These are phyloP conservation scores for Cordyceps farinosa DNA, from an alignment of 2,329 filamentous ascomycete species.

Conservation along the genomic window DNA sequence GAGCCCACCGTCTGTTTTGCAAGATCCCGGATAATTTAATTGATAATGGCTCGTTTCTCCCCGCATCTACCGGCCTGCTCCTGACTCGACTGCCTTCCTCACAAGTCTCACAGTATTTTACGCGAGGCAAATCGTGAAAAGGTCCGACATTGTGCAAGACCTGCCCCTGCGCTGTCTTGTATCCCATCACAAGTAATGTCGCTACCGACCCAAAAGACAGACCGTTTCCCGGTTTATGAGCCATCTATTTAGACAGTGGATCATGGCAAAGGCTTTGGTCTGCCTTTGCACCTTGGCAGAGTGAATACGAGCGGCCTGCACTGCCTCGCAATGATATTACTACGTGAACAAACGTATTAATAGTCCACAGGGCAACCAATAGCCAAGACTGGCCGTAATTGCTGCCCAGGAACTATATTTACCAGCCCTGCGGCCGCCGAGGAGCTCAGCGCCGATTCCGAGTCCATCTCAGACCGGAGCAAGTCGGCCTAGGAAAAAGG, in stretches of 20 bases:
- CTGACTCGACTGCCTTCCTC: background rate
- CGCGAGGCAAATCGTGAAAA: background rate
- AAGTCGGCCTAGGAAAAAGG: background rate
- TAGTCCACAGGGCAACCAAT: background rate
- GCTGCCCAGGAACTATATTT: background rate
- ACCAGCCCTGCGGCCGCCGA: background rate
- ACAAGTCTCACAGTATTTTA: background rate
- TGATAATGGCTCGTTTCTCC: background rate
- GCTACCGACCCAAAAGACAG: too few relatives aligned
- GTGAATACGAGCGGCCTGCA: conserved; percentile 4
- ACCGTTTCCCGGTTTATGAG: background rate
- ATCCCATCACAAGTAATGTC: too few relatives aligned
- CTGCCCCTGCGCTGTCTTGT: too few relatives aligned
- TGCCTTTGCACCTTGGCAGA: conserved; percentile 7
- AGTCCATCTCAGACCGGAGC: background rate
- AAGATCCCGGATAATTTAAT: background rate
- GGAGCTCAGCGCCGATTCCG: too few relatives aligned
- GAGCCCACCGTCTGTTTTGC: background rate
- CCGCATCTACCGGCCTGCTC: background rate
- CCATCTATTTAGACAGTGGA: background rate
- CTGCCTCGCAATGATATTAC: conserved; percentile 5
- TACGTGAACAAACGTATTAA: background rate
- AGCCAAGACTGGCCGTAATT: background rate
- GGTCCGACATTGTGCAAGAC: background rate
- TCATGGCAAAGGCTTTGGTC: background rate